A percentile compares a stretch with the other conserved stretches of the same genome.
Evolutionary conservation across 2,329 filamentous ascomycete genomes (phyloP).

Genomic region (Basipetospora chlamydospora): DNA sequence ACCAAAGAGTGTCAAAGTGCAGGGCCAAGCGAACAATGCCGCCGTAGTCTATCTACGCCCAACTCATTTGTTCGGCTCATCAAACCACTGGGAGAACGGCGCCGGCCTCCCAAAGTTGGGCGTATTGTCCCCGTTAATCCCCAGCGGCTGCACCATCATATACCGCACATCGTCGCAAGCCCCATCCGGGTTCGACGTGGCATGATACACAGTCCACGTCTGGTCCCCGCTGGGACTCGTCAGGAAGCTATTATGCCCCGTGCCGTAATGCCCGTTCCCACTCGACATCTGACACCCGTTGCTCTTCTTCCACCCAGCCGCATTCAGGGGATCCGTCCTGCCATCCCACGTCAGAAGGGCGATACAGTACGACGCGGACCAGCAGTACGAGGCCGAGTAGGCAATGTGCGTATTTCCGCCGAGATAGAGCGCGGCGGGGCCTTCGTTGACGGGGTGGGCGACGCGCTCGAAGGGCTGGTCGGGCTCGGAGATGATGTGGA

Average conservation of each 20-base stretch:
- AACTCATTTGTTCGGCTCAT: too few relatives aligned
- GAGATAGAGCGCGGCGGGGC: slow-evolving; percentile 36
- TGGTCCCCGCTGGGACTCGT: too few relatives aligned
- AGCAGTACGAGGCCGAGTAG: slow-evolving; percentile 42
- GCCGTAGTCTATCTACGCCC: too few relatives aligned
- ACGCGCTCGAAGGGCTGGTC: slow-evolving; percentile 34
- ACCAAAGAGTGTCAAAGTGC: too few relatives aligned
- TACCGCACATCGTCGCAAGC: too few relatives aligned
- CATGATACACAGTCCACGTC: too few relatives aligned
- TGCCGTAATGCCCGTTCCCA: slow-evolving; percentile 41
- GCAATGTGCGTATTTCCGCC: slow-evolving; percentile 35
- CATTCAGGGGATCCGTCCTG: slow-evolving; percentile 26
- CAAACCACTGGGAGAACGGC: too few relatives aligned
- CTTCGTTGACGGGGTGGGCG: slow-evolving; percentile 38
- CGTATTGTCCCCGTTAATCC: too few relatives aligned
- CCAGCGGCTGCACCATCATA: too few relatives aligned
- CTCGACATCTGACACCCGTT: slow-evolving; percentile 35
- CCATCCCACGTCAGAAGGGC: slow-evolving; percentile 39
- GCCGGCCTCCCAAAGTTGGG: too few relatives aligned
- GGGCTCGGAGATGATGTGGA: slow-evolving; percentile 34
- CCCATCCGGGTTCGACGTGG: too few relatives aligned
- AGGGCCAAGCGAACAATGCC: too few relatives aligned
- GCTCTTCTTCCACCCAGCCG: slow-evolving; percentile 33
- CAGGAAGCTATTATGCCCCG: slow-evolving; percentile 43
- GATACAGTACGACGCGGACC: slow-evolving; percentile 37